phyloP scores from a whole-genome alignment of 2,329 filamentous ascomycete genomes.

The Cercospora sojina region DNA sequence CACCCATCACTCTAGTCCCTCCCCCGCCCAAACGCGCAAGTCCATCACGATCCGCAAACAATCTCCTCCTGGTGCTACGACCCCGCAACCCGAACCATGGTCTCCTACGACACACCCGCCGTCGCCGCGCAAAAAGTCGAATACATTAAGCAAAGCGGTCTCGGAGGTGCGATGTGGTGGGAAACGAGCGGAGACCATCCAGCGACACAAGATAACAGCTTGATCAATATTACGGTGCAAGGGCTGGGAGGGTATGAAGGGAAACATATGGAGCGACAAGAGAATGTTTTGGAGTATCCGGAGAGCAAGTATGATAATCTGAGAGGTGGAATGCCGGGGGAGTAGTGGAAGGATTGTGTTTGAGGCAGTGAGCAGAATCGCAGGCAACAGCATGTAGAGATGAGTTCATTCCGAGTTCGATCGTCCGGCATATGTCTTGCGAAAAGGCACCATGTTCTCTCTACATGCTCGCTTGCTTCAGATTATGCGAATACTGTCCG shows the following conservation, averaged over 20 bases:
- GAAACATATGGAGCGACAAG: conserved; percentile 46
- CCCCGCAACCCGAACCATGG: conserved; percentile 60
- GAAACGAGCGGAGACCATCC: conserved; percentile 77
- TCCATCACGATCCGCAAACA: conserved; percentile 61
- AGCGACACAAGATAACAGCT: conserved; percentile 53
- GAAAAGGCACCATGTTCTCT: background rate
- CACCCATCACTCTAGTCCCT: conserved; percentile 50
- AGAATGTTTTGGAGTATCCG: conserved; percentile 54
- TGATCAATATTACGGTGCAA: conserved; percentile 54
- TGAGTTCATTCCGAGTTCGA: background rate
- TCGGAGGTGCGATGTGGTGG: conserved; percentile 98
- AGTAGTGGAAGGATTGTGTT: conserved; percentile 22
- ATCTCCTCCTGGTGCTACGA: conserved; percentile 79
- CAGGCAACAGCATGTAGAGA: background rate
- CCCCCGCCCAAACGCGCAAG: conserved; percentile 65
- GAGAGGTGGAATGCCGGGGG: conserved; percentile 42
- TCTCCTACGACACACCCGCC: conserved; percentile 71
- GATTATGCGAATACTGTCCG: background rate
- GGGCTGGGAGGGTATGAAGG: conserved; percentile 43
- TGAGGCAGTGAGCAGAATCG: background rate
- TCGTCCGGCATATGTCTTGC: background rate
- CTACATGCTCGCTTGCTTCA: background rate
- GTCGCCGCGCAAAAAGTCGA: conserved; percentile 68
- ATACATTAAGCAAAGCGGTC: conserved; percentile 64
- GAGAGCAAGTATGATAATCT: conserved; percentile 56